phyloP scores from a whole-genome alignment of 306 rosid species.

The Quercus bicolor region DNA sequence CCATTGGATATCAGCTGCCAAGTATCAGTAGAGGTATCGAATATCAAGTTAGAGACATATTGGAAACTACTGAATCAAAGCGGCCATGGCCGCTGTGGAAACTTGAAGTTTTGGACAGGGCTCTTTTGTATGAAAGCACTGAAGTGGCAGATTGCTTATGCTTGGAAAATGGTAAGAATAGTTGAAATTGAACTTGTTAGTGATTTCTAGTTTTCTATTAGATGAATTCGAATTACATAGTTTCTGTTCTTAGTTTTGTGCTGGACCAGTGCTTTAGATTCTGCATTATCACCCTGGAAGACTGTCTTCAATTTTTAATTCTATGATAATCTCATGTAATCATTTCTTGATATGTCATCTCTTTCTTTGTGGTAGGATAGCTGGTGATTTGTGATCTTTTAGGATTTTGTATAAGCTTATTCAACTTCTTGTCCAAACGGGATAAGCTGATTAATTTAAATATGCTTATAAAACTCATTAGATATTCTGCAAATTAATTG shows the following conservation, averaged over 20 bases:
- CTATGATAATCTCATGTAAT: background rate
- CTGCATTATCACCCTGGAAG: background rate
- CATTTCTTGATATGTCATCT: background rate
- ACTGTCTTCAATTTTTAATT: background rate
- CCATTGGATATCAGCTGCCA: conserved; percentile 53
- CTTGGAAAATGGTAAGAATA: conserved; percentile 78
- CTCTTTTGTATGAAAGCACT: conserved; percentile 72
- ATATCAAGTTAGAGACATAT: conserved; percentile 37
- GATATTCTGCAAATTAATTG: background rate
- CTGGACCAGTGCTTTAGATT: background rate
- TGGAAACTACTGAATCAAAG: conserved; percentile 43
- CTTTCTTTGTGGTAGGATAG: background rate
- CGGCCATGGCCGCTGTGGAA: conserved; percentile 61
- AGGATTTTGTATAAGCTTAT: background rate
- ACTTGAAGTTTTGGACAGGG: conserved; percentile 82
- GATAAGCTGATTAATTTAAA: background rate
- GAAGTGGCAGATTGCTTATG: conserved; percentile 79
- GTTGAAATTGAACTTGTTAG: conserved; percentile 4
- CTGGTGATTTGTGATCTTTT: background rate
- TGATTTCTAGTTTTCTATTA: background rate
- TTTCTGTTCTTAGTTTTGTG: background rate
- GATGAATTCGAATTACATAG: background rate
- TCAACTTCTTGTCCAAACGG: background rate
- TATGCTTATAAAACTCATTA: background rate
- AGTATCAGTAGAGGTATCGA: conserved; percentile 34